Base-by-base conservation (phyloP, 768 basidiomycete genomes). In the Rhizopogon roseolus region DNA sequence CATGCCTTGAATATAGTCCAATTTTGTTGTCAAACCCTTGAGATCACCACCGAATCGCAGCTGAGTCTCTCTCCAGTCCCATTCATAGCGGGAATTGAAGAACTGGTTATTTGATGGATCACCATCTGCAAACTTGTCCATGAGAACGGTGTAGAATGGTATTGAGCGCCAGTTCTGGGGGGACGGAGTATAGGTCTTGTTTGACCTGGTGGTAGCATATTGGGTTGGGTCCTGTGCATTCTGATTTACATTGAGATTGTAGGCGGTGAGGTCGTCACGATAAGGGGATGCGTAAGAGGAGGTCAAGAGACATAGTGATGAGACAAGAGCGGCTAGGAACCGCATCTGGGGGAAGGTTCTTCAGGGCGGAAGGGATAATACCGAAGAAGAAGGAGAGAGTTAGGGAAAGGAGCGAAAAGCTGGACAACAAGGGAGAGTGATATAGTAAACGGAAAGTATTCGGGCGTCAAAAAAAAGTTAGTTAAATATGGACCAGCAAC, bases 121-220 rank as follows among this genome's bases (percentile, higher is more conserved):
- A 1, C 94, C 94, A 61, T 96, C 93, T 13, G 92, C 92, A 65
- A 91, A 96, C 71, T 96, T 96, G 79, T 97, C 94, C 60, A 94
- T 69, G 49, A 96, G 84, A 62, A 93, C 62, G 41, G 87, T 90
- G 65, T 93, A 93, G 49, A 84, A 77, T 1, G 91, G 90, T 10
- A 92, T 71, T 6, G 81, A 72, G 17, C 94, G 83, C 94, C 94
- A 97, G 69, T 97, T 97, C 13, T 58, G 43, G 0, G 94, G 94
- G 0, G 92, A 94, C 0, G 81, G 77, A 0, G 82, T 88, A 69
- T 95, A 94, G 8, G 79, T 84, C 1, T 72, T 72, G 60, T 83
- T 88, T 2, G 77, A 69, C 39, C 88, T 81, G 51, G 74, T 72
- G 3, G 88, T 69, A 50, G 72, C 66, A 65, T 94, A 94, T 34